Conservation (phyloP, 768 basidiomycete genomes). For the Pisolithus sp. region DNA sequence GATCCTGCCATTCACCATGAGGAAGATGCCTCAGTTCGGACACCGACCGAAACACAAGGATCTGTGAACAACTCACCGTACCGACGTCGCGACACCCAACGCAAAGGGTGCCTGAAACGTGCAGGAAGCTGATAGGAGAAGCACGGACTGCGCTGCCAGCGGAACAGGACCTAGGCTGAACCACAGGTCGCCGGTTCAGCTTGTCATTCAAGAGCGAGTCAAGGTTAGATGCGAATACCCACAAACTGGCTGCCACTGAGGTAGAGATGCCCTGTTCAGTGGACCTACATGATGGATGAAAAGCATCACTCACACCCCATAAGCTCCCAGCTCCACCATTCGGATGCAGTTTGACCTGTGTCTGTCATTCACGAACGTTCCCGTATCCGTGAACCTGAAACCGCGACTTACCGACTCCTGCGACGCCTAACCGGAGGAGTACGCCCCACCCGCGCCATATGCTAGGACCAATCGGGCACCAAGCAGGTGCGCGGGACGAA, state of each 20-base stretch:
- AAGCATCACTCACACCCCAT: slow-evolving; percentile 39
- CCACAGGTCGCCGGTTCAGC: neutral
- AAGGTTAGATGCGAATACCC: slow-evolving; percentile 4
- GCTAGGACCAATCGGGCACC: slow-evolving; percentile 65
- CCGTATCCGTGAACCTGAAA: neutral
- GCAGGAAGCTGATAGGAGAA: slow-evolving; percentile 67
- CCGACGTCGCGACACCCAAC: slow-evolving; percentile 75
- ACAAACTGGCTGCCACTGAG: slow-evolving; percentile 51
- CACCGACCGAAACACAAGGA: neutral
- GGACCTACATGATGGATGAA: neutral
- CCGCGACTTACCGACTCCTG: slow-evolving; percentile 45
- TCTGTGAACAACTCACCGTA: slow-evolving; percentile 47
- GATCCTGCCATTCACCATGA: slow-evolving; percentile 40
- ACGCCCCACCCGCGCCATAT: slow-evolving; percentile 65
- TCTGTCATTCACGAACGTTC: neutral
- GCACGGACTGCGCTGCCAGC: slow-evolving; percentile 85
- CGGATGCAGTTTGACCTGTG: slow-evolving; percentile 67
- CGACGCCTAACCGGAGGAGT: slow-evolving; percentile 69
- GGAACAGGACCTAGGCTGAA: slow-evolving; percentile 68
- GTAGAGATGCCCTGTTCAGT: neutral
- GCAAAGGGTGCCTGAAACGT: slow-evolving; percentile 84
- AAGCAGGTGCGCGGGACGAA: slow-evolving; percentile 66
- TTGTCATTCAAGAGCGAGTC: no score
- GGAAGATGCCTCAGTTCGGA: neutral
- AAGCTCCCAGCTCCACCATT: slow-evolving; percentile 99